Evolutionary conservation across 805 yeast genomes (phyloP).

Genomic region (Metschnikowia picachoensis): DNA sequence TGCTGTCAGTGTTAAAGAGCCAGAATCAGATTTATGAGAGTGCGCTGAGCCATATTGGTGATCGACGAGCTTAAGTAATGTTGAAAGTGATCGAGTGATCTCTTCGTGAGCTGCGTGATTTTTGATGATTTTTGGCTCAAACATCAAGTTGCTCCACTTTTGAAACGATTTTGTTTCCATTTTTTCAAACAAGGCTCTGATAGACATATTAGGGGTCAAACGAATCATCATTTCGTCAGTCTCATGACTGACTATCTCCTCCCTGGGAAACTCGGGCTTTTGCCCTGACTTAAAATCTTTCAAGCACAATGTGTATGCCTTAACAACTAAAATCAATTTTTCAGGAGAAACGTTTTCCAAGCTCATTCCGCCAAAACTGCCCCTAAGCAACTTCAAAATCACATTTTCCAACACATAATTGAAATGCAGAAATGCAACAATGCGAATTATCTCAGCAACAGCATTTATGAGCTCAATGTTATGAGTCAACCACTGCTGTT

Average conservation of each 20-base stretch:
- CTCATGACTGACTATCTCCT: conserved; percentile 33
- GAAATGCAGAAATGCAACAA: conserved; percentile 73
- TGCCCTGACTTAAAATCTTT: conserved; percentile 52
- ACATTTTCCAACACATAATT: conserved; percentile 78
- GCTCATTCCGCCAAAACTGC: conserved; percentile 52
- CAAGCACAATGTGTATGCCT: conserved; percentile 68
- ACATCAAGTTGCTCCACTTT: conserved; percentile 30
- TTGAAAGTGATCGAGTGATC: conserved; percentile 54
- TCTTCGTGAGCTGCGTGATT: conserved; percentile 64
- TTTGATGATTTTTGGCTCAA: conserved; percentile 42
- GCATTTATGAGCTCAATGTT: conserved; percentile 62
- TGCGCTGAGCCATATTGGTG: conserved; percentile 43
- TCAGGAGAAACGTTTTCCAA: conserved; percentile 69
- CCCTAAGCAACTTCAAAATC: conserved; percentile 62
- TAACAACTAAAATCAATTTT: conserved; percentile 61
- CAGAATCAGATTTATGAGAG: conserved; percentile 19
- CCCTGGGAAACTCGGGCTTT: conserved; percentile 74
- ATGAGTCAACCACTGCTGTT: conserved; percentile 72
- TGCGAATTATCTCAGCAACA: conserved; percentile 67
- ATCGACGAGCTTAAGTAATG: conserved; percentile 58
- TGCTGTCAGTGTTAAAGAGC: conserved; percentile 14
- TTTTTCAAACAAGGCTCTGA: conserved; percentile 10
- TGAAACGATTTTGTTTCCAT: conserved; percentile 7
- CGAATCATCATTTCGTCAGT: conserved; percentile 2
- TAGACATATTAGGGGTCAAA: conserved; percentile 1